Conservation (phyloP, 1,284 basidiomycete species). For the Pseudozyma tsukubaensis region DNA sequence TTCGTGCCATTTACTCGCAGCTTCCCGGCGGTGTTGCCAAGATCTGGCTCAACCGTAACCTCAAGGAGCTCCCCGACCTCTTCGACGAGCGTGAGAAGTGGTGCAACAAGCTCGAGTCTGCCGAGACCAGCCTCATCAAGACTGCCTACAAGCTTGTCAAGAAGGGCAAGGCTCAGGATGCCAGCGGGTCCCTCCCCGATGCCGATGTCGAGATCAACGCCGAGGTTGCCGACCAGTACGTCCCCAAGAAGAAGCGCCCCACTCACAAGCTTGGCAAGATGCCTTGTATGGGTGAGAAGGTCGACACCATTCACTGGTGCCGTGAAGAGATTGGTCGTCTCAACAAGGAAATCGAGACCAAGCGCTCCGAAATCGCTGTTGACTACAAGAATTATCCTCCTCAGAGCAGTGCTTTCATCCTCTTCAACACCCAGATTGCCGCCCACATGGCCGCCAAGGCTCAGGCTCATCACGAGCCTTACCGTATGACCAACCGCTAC, state of each 20-base stretch:
- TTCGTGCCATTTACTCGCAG: conserved; percentile 77
- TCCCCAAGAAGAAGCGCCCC: conserved; percentile 73
- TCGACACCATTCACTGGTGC: conserved; percentile 87
- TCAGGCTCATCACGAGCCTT: conserved; percentile 59
- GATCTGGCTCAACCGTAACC: conserved; percentile 88
- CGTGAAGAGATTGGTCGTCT: conserved; percentile 73
- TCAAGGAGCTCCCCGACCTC: conserved; percentile 84
- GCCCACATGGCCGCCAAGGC: conserved; percentile 57
- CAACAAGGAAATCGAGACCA: conserved; percentile 72
- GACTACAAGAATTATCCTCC: conserved; percentile 74
- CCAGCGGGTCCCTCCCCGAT: conserved; percentile 32
- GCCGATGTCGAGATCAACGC: conserved; percentile 54
- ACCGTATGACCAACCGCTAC: conserved; percentile 61
- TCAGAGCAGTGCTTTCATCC: conserved; percentile 77
- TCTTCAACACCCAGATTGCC: conserved; percentile 92
- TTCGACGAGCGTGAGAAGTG: conserved; percentile 82
- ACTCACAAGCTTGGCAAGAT: conserved; percentile 79
- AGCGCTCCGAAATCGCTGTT: conserved; percentile 76
- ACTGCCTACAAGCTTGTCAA: conserved; percentile 76
- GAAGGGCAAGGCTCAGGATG: conserved; percentile 66
- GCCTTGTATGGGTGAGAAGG: conserved; percentile 78
- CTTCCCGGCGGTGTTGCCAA: conserved; percentile 86
- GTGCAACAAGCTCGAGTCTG: conserved; percentile 83
- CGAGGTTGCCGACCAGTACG: conserved; percentile 60
- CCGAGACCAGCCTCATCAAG: conserved; percentile 81